Percentiles rank a stretch among this genome's conserved stretches.
Evolutionary conservation across 441 rosid species (phyloP).

Genomic region (Isatis lusitanica): DNA sequence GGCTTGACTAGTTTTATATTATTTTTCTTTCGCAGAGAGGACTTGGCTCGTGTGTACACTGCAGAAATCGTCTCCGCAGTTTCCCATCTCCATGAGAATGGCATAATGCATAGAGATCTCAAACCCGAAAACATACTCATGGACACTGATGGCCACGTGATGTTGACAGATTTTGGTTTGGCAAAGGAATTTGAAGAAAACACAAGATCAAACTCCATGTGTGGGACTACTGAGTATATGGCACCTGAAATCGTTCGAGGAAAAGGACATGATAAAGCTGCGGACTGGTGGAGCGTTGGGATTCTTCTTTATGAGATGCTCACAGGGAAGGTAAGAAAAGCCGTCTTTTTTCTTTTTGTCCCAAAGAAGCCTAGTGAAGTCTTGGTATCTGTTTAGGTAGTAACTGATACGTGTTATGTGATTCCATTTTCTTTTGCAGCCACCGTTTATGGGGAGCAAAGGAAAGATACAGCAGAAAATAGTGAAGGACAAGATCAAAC

Average conservation of each 20-base stretch:
- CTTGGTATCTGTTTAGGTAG: not conserved
- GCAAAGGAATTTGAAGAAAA: constrained; percentile 87
- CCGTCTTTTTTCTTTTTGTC: not conserved
- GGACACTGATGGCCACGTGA: constrained; percentile 90
- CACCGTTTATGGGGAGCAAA: constrained; percentile 61
- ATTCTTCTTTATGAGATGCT: constrained; percentile 90
- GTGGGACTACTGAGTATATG: constrained; percentile 95
- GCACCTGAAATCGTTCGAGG: constrained; percentile 90
- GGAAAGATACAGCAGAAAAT: constrained; percentile 58
- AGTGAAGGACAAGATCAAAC: constrained; percentile 64
- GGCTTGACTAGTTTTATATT: constrained; percentile 21
- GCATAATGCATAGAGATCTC: constrained; percentile 96
- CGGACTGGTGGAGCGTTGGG: constrained; percentile 99
- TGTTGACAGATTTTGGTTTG: constrained; percentile 89
- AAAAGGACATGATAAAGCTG: constrained; percentile 90
- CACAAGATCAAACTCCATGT: constrained; percentile 84
- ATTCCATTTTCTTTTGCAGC: constrained; percentile 41
- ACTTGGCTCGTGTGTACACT: constrained; percentile 84
- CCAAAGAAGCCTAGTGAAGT: not conserved
- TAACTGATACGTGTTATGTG: not conserved
- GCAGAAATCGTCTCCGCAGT: constrained; percentile 95
- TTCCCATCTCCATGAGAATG: constrained; percentile 87
- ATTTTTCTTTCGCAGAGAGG: constrained; percentile 62
- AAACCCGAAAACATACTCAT: constrained; percentile 93
- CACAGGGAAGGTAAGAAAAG: constrained; percentile 70